Evolutionary conservation across 2,329 filamentous ascomycete species (phyloP).

Genomic region (Coniochaeta pulveracea): DNA sequence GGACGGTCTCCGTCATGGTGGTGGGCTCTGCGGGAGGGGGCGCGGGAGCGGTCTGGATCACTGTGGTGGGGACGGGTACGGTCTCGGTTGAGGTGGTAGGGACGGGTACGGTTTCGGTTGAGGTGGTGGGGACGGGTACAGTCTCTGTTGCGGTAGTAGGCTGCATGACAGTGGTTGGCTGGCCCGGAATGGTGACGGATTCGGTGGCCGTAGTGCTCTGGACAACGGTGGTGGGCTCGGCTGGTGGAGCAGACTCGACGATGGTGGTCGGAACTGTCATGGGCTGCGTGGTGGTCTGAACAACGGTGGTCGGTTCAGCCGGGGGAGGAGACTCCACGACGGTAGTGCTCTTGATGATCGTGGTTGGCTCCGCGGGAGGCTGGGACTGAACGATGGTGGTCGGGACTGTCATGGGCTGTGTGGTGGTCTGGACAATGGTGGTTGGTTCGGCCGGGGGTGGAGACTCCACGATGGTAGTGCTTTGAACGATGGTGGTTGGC

Average conservation of each 20-base stretch:
- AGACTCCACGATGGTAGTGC: conserved; percentile 7
- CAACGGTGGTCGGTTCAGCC: conserved; percentile 15
- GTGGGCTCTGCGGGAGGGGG: neutral
- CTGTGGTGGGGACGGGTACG: too few relatives aligned
- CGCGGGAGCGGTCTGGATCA: neutral
- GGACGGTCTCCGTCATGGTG: neutral
- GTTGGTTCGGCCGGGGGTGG: neutral
- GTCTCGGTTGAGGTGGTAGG: neutral
- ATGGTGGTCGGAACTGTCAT: conserved; percentile 18
- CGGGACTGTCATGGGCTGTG: conserved; percentile 26
- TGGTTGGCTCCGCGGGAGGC: conserved; percentile 23
- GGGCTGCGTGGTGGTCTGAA: conserved; percentile 36
- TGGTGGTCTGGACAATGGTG: conserved; percentile 34
- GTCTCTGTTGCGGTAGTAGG: neutral
- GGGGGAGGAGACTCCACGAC: conserved; percentile 4
- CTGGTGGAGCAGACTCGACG: conserved; percentile 24
- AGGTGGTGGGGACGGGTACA: neutral
- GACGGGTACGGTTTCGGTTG: neutral
- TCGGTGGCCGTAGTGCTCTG: conserved; percentile 10
- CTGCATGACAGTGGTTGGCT: neutral
- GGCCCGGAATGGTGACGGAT: neutral
- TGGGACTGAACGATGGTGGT: conserved; percentile 21
- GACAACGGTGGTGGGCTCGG: conserved; percentile 21
- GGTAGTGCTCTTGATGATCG: conserved; percentile 14
- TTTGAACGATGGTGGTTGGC: conserved; percentile 20